These are phyloP conservation scores for Tillandsia fasciculata DNA, from an alignment of 176 grass and related monocot genomes.

Conservation along the genomic window DNA sequence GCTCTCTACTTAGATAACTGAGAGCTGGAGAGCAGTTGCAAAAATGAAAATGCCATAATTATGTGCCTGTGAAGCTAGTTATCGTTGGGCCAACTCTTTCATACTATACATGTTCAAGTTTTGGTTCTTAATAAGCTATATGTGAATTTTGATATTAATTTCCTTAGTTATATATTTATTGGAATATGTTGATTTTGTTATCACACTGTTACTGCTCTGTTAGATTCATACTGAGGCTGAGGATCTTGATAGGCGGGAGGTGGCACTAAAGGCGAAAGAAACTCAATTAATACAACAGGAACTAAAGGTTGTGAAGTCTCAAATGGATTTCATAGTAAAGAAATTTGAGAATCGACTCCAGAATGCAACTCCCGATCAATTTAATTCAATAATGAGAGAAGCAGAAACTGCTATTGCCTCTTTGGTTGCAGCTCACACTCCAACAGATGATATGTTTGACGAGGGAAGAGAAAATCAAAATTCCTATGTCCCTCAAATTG, in stretches of 20 bases:
- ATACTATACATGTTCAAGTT: constrained; percentile 2
- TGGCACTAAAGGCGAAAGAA: constrained; percentile 39
- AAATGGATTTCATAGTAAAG: constrained; percentile 60
- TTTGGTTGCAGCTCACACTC: constrained; percentile 37
- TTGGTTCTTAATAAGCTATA: neutral
- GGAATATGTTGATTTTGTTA: neutral
- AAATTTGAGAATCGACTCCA: constrained; percentile 44
- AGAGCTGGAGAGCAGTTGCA: neutral
- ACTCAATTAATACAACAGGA: constrained; percentile 46
- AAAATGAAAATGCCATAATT: neutral
- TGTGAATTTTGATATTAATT: neutral
- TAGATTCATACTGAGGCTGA: constrained; percentile 47
- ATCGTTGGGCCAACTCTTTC: neutral
- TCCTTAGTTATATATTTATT: neutral
- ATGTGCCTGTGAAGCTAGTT: neutral
- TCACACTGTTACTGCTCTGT: neutral
- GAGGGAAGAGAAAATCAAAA: constrained; percentile 18
- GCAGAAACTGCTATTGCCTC: constrained; percentile 51
- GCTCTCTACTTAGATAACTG: neutral
- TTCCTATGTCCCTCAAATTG: constrained; percentile 46
- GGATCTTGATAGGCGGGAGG: constrained; percentile 41
- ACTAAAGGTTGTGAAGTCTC: constrained; percentile 43
- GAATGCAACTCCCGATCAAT: constrained; percentile 44
- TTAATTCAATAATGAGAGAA: constrained; percentile 50
- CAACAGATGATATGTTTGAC: constrained; percentile 22